Evolutionary conservation across 192 early-diverging fungal genomes (phyloP), one percentile per base, ranked within the genome.

Genomic region (Endogone sp.): DNA sequence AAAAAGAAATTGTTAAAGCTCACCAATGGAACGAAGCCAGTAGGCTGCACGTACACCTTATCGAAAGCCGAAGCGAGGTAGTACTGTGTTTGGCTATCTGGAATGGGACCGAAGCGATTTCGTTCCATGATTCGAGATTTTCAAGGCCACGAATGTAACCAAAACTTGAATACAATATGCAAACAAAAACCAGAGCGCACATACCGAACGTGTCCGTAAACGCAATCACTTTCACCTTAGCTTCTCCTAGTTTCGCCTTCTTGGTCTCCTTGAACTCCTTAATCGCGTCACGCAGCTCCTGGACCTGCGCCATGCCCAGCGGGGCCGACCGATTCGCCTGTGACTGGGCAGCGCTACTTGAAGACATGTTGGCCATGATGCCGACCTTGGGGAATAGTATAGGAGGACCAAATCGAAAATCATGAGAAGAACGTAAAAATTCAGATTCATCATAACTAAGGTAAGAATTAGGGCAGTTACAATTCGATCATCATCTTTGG

Each of bases 121-220:
- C n/a, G n/a, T n/a, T n/a, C n/a, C n/a, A n/a, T n/a, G n/a, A n/a
- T n/a, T n/a, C n/a, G n/a, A n/a, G n/a, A n/a, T n/a, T n/a, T n/a
- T n/a, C n/a, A n/a, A n/a, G n/a, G n/a, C n/a, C n/a, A n/a, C n/a
- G n/a, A n/a, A n/a, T n/a, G n/a, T n/a, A n/a, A n/a, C n/a, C n/a
- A n/a, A n/a, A n/a, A n/a, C n/a, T n/a, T n/a, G n/a, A n/a, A n/a
- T n/a, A n/a, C n/a, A n/a, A n/a, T n/a, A n/a, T n/a, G n/a, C n/a
- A n/a, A n/a, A n/a, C n/a, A n/a, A n/a, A n/a, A n/a, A n/a, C n/a
- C n/a, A n/a, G n/a, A n/a, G n/a, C n/a, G 13, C 26, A 21, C 57
- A 21, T 75, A 83, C 83, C 83, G 72, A 92, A 91, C 3, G 87
- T 86, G 63, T 90, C 90, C 9, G 88, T 85, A 56, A 75, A 82